phyloP scores from a whole-genome alignment of 768 basidiomycete species.

The Leccinum uliginosum region DNA sequence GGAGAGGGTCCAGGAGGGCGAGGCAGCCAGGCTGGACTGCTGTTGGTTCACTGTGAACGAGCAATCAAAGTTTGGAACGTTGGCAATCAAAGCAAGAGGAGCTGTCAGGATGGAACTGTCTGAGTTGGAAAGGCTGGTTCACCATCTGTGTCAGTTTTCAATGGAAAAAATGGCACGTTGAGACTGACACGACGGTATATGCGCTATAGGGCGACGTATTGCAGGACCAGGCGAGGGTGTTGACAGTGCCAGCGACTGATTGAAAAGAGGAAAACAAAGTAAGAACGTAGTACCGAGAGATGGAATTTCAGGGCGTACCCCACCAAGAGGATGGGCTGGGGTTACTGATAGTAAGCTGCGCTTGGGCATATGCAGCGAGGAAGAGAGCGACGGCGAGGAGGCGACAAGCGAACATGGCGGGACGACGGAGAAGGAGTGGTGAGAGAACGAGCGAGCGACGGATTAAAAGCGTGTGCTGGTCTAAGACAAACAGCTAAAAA shows the following conservation, averaged over 20 bases:
- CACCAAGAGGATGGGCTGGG: constrained; percentile 53
- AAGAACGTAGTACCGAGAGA: neutral
- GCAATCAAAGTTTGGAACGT: constrained; percentile 55
- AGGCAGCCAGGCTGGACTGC: constrained; percentile 39
- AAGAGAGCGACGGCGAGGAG: constrained; percentile 37
- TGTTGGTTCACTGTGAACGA: constrained; percentile 48
- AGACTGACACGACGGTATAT: constrained; percentile 46
- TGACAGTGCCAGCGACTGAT: constrained; percentile 52
- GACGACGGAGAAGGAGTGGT: constrained; percentile 11
- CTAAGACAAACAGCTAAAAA: constrained; percentile 11
- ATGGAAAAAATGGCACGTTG: neutral
- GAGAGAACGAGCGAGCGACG: constrained; percentile 29
- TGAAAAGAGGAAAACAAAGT: neutral
- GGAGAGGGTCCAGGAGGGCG: constrained; percentile 45
- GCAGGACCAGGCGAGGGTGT: constrained; percentile 61
- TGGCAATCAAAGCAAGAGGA: constrained; percentile 41
- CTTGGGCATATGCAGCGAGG: constrained; percentile 31
- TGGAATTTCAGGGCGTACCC: constrained; percentile 41
- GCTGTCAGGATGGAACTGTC: constrained; percentile 36
- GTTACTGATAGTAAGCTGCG: constrained; percentile 40
- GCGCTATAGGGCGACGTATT: constrained; percentile 30
- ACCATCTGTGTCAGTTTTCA: constrained; percentile 5
- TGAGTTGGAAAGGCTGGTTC: constrained; percentile 41
- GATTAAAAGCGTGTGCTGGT: constrained; percentile 3
- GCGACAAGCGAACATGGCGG: constrained; percentile 32